A percentile compares a stretch with the other conserved stretches of the same genome.
Conservation (phyloP, 2,329 filamentous ascomycete genomes). For the Monosporascus ibericus region DNA sequence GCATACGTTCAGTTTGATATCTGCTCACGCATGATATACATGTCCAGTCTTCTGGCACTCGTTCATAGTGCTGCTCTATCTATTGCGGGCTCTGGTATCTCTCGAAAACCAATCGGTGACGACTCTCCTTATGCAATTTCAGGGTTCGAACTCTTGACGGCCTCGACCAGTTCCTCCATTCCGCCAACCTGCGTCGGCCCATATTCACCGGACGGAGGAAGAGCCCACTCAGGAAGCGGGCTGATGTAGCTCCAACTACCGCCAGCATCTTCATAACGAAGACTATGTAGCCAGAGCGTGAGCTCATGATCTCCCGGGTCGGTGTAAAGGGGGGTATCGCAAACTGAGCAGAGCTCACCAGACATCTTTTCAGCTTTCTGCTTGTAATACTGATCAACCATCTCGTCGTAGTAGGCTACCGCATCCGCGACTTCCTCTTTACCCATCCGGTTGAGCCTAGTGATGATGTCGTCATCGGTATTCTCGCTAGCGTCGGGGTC, state of each 20-base stretch:
- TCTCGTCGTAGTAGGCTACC: slow-evolving; percentile 87
- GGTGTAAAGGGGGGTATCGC: slow-evolving; percentile 83
- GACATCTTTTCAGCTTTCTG: slow-evolving; percentile 91
- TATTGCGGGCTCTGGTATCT: background rate
- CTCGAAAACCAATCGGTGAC: background rate
- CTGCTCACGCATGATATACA: no score
- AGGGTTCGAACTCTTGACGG: slow-evolving; percentile 40
- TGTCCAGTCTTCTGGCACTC: no score
- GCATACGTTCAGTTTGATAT: no score
- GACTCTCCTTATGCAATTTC: slow-evolving; percentile 27
- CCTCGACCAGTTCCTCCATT: slow-evolving; percentile 53
- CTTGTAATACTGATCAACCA: slow-evolving; percentile 86
- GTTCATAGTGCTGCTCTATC: no score
- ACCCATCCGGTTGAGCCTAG: slow-evolving; percentile 79
- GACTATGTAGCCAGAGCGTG: slow-evolving; percentile 87
- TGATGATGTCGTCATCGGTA: slow-evolving; percentile 85
- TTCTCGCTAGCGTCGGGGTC: slow-evolving; percentile 62
- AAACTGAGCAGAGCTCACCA: slow-evolving; percentile 72
- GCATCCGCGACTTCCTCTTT: slow-evolving; percentile 90
- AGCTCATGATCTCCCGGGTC: slow-evolving; percentile 88
- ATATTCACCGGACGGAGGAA: slow-evolving; percentile 66
- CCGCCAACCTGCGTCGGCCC: slow-evolving; percentile 65
- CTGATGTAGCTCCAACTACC: slow-evolving; percentile 87
- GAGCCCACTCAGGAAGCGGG: slow-evolving; percentile 76
- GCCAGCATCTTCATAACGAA: slow-evolving; percentile 77